phyloP scores from a whole-genome alignment of 208 protist species.

The Porcisia deanei region DNA sequence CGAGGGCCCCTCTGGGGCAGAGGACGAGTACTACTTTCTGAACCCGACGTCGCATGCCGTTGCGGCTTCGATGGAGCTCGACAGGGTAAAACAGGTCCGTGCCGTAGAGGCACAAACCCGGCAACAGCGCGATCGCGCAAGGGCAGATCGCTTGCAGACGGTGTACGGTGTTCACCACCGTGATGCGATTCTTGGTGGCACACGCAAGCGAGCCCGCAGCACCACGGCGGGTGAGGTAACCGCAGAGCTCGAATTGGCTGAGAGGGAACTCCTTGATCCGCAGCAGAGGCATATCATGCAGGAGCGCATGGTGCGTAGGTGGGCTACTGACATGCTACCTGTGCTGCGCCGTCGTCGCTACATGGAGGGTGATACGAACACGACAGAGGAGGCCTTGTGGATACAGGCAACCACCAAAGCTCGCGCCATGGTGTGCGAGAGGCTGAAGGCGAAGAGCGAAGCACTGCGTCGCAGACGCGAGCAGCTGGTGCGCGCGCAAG shows the following conservation, averaged over 20 bases:
- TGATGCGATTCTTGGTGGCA: background rate
- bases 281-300: slow-evolving; percentile 38
- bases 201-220: slow-evolving; percentile 14
- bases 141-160: slow-evolving; percentile 20
- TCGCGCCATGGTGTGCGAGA: slow-evolving; percentile 50
- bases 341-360: slow-evolving; percentile 56
- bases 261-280: slow-evolving; percentile 28
- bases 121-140: slow-evolving; percentile 12
- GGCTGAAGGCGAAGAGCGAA: slow-evolving; percentile 40
- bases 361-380: slow-evolving; percentile 36
- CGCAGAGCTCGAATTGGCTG: slow-evolving; percentile 13
- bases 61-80: slow-evolving; percentile 28
- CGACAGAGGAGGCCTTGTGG: slow-evolving; percentile 52
- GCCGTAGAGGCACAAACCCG: slow-evolving; percentile 19
- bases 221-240: slow-evolving; percentile 10
- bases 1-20: background rate
- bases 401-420: slow-evolving; percentile 49
- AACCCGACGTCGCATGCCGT: slow-evolving; percentile 41
- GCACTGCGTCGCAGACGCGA: slow-evolving; percentile 41
- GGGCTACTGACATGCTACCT: slow-evolving; percentile 58
- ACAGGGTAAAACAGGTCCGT: slow-evolving; percentile 13
- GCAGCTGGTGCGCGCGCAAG: slow-evolving; percentile 46
- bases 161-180: background rate
- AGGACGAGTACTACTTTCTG: slow-evolving; percentile 65
- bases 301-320: slow-evolving; percentile 51